Evolutionary conservation across 805 yeast species (phyloP).

Genomic region (Saccharomycopsis fermentans): DNA sequence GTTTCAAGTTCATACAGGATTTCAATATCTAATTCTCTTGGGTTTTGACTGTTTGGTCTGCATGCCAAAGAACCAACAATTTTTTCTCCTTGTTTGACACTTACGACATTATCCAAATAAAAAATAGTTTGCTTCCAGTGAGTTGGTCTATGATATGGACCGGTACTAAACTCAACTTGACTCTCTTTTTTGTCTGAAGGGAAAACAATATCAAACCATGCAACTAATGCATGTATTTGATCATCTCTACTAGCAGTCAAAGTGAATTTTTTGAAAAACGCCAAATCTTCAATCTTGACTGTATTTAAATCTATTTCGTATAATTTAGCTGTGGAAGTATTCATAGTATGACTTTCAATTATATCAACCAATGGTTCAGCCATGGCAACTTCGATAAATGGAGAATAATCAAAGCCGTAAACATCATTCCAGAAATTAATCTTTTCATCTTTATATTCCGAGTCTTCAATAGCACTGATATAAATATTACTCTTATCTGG

Average conservation of each 20-base stretch:
- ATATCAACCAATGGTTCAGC: constrained; percentile 92
- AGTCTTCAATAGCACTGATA: constrained; percentile 89
- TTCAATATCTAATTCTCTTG: constrained; percentile 83
- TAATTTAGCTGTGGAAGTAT: constrained; percentile 61
- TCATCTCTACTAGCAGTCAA: constrained; percentile 72
- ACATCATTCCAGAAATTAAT: constrained; percentile 93
- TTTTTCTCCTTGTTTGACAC: constrained; percentile 63
- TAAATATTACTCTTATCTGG: constrained; percentile 90
- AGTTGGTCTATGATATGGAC: constrained; percentile 88
- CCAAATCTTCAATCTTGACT: constrained; percentile 70
- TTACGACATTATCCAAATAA: constrained; percentile 74
- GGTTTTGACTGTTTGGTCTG: constrained; percentile 68
- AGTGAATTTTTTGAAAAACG: constrained; percentile 61
- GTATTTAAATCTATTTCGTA: constrained; percentile 85
- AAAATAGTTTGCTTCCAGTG: constrained; percentile 99
- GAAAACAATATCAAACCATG: constrained; percentile 94
- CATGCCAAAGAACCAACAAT: constrained; percentile 64
- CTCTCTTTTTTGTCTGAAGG: constrained; percentile 41
- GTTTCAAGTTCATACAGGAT: constrained; percentile 39
- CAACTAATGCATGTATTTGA: constrained; percentile 75
- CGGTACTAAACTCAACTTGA: constrained; percentile 74
- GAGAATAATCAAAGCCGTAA: constrained; percentile 92
- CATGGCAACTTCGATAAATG: constrained; percentile 78
- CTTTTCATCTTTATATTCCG: constrained; percentile 83
- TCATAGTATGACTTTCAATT: constrained; percentile 71